Evolutionary conservation across 2,329 filamentous ascomycete genomes (phyloP), one percentile per base, ranked within the genome.

Genomic region (Biscogniauxia sp.): DNA sequence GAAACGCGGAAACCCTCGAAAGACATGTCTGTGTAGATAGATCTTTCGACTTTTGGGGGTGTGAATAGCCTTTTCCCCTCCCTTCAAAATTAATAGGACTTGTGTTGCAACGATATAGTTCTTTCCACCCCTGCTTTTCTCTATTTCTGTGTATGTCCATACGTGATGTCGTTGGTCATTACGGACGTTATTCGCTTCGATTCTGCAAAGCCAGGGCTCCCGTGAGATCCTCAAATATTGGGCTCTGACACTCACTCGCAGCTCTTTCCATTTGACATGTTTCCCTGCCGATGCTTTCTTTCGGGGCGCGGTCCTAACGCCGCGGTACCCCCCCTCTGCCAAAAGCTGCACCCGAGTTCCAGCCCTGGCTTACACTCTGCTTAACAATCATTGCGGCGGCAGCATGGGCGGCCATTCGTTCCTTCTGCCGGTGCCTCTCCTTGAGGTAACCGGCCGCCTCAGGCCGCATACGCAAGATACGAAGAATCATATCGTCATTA

Each of bases 401-500:
- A 19, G 93, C 92, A 5, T 92, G 89, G 1, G 94, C 93, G 4
- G 92, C 92, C 72, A 97, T 86, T 66, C 95, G 84, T 79, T 98
- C 95, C 80, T 96, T 96, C 74, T 99, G 95, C 65, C 95, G 84
- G 73, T 92, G 93, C 51, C 95, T 83, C 75, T 98, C 94, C 71
- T 91, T 92, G 62, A 99, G 82, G 76, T 99, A 99, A 37, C 85
- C 80, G 54, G 88, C 84, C 2, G 95, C 95, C 78, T 98, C 95
- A 2, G 93, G 92, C 57, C 95, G 83, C 95, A 99, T 99, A 56
- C 95, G 85, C 66, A 99, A 77, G 66, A 99, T 99, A 20, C 95
- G 85, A 69, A 99, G 77, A 67, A 99, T 98, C 91, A 98, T 98
- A 74, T 99, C 95, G 75, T 99, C 95, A 73, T 90, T 97, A 1